A percentile compares a stretch with the other conserved stretches of the same genome.
These are phyloP conservation scores for Alternaria sp. DNA, from an alignment of 2,329 filamentous ascomycete genomes.

Conservation along the genomic window DNA sequence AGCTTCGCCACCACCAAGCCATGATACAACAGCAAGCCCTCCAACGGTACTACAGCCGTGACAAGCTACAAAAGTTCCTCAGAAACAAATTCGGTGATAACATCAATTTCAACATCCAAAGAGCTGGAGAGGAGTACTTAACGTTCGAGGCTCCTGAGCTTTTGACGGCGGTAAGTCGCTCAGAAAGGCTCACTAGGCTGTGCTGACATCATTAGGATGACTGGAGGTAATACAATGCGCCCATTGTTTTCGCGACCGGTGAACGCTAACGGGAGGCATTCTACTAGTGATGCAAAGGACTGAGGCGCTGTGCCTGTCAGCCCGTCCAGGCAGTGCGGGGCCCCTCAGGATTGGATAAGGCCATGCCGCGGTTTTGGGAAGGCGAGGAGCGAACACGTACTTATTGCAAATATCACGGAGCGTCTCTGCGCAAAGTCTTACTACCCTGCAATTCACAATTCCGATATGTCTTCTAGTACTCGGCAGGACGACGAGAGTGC, in stretches of 20 bases:
- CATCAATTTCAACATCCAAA: not conserved
- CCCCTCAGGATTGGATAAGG: too few relatives aligned
- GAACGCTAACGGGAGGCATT: not conserved
- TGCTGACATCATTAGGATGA: not conserved
- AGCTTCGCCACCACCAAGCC: not conserved
- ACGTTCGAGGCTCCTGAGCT: not conserved
- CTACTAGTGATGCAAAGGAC: not conserved
- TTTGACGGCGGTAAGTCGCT: not conserved
- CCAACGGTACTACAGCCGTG: not conserved
- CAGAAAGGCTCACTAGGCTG: not conserved
- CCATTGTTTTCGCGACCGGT: not conserved
- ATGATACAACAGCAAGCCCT: not conserved
- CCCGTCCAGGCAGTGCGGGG: not conserved
- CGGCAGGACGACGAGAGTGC: too few relatives aligned
- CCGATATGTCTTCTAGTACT: too few relatives aligned
- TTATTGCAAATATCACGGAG: too few relatives aligned
- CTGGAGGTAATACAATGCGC: not conserved
- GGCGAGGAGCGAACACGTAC: too few relatives aligned
- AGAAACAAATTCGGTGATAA: not conserved
- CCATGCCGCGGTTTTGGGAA: too few relatives aligned
- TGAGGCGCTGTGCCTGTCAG: not conserved
- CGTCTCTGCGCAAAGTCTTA: too few relatives aligned
- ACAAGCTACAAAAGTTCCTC: not conserved
- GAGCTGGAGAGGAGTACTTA: not conserved
- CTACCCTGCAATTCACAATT: too few relatives aligned